Conservation (phyloP, 345 rosid species). For the Heritiera littoralis region DNA sequence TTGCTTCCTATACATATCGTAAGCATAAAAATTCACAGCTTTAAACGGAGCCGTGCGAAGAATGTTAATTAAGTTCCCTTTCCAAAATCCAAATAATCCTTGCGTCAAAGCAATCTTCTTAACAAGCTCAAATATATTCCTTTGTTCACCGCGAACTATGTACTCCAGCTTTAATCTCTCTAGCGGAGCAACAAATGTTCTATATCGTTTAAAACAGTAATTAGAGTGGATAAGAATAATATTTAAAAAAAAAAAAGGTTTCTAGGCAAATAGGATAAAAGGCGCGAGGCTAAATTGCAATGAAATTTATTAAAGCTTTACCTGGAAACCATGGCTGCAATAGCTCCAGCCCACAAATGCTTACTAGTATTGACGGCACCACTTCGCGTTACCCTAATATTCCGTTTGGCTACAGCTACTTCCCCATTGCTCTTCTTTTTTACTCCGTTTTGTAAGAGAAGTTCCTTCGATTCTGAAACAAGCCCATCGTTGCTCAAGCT, state of each 20-base stretch:
- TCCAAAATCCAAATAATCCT: constrained; percentile 75
- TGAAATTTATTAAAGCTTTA: constrained; percentile 23
- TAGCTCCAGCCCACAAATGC: constrained; percentile 82
- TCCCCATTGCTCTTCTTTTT: constrained; percentile 24
- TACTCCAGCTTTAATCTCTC: constrained; percentile 82
- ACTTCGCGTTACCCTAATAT: constrained; percentile 32
- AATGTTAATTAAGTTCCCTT: constrained; percentile 70
- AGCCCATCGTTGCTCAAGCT: constrained; percentile 49
- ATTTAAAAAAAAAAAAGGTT: not conserved
- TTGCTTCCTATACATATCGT: constrained; percentile 70
- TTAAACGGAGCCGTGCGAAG: constrained; percentile 80
- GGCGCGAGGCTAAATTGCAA: not conserved
- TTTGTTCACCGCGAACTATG: constrained; percentile 70
- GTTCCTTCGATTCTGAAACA: constrained; percentile 30
- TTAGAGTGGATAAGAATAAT: not conserved
- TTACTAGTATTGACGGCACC: constrained; percentile 51
- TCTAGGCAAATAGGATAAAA: not conserved
- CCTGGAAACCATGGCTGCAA: constrained; percentile 86
- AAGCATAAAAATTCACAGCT: constrained; percentile 73
- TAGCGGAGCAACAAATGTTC: constrained; percentile 78
- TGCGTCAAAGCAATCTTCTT: constrained; percentile 56
- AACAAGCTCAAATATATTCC: constrained; percentile 48
- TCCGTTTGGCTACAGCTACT: constrained; percentile 26
- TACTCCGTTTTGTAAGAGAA: constrained; percentile 32
- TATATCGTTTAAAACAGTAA: constrained; percentile 26